Conservation (phyloP, 371 early-diverging fungal species). For the Amoeboaphelidium occidentale region DNA sequence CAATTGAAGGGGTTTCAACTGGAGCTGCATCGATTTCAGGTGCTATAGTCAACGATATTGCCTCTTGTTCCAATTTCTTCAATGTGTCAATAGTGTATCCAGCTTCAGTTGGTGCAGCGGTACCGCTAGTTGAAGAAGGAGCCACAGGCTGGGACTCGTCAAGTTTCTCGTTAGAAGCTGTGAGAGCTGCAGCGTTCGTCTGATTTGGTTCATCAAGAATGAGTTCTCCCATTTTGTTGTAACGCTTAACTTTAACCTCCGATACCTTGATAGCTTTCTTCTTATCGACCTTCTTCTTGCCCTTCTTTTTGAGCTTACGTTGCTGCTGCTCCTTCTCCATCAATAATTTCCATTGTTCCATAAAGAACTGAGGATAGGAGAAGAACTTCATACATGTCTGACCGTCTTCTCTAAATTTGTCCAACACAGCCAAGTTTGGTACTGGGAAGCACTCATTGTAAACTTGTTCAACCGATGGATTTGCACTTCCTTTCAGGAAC, state of each 20-base stretch:
- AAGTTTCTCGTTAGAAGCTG: too few relatives aligned
- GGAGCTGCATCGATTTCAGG: neutral
- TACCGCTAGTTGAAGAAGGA: too few relatives aligned
- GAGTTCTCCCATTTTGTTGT: slow-evolving; percentile 10
- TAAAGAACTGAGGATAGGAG: slow-evolving; percentile 21
- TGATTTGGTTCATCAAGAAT: neutral
- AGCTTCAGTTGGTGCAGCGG: too few relatives aligned
- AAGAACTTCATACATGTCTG: slow-evolving; percentile 11
- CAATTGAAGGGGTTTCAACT: neutral
- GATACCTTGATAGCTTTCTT: slow-evolving; percentile 1
- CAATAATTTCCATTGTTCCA: slow-evolving; percentile 17
- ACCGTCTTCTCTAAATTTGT: slow-evolving; percentile 15
- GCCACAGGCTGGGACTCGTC: too few relatives aligned
- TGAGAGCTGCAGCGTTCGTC: neutral
- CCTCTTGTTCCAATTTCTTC: too few relatives aligned
- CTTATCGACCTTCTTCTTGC: slow-evolving; percentile 4
- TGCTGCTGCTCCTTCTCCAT: slow-evolving; percentile 15
- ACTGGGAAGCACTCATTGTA: slow-evolving; percentile 12
- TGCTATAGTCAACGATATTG: neutral
- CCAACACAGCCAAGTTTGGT: slow-evolving; percentile 13
- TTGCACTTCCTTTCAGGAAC: slow-evolving; percentile 11
- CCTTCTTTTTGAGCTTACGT: slow-evolving; percentile 6
- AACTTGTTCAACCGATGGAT: slow-evolving; percentile 4
- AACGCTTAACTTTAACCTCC: slow-evolving; percentile 8
- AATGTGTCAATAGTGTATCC: too few relatives aligned